phyloP scores from a whole-genome alignment of 2,329 filamentous ascomycete species.

The Chrysosporium queenslandicum region DNA sequence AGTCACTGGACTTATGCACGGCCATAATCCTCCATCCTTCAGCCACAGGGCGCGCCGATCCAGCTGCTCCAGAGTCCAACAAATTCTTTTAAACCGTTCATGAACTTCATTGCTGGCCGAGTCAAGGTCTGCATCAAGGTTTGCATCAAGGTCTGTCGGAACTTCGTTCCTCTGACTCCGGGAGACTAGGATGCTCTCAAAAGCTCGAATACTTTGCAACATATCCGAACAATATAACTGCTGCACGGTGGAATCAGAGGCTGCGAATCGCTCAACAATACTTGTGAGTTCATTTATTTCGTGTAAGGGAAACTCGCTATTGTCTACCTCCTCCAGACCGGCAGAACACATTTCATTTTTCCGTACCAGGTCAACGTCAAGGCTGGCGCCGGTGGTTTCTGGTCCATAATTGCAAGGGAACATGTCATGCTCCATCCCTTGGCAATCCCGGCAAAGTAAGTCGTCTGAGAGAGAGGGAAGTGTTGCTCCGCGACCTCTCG shows the following conservation, averaged over 20 bases:
- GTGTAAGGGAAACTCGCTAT: conserved; percentile 23
- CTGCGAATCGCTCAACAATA: conserved; percentile 6
- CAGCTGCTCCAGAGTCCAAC: conserved; percentile 17
- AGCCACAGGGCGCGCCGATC: conserved; percentile 34
- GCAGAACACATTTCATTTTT: conserved; percentile 25
- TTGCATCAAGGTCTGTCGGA: no score
- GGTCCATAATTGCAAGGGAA: not conserved
- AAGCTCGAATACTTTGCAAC: conserved; percentile 29
- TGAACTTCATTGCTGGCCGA: conserved; percentile 18
- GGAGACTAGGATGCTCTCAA: conserved; percentile 20
- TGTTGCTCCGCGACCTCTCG: not conserved
- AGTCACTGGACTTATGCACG: conserved; percentile 31
- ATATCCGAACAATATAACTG: conserved; percentile 32
- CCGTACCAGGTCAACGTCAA: no score
- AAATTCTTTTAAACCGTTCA: conserved; percentile 15
- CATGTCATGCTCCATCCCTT: not conserved
- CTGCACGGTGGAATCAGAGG: conserved; percentile 12
- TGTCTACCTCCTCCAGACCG: conserved; percentile 36
- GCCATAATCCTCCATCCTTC: conserved; percentile 32
- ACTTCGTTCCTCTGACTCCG: not conserved
- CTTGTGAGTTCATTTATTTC: conserved; percentile 4
- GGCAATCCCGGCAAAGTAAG: not conserved
- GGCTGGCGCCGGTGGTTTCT: no score
- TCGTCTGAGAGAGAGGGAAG: conserved; percentile 6
- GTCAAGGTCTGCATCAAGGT: not conserved